Percentiles rank a stretch among this genome's conserved stretches.
Evolutionary conservation across 805 yeast genomes (phyloP).

Genomic region (Starmerella kuoi): DNA sequence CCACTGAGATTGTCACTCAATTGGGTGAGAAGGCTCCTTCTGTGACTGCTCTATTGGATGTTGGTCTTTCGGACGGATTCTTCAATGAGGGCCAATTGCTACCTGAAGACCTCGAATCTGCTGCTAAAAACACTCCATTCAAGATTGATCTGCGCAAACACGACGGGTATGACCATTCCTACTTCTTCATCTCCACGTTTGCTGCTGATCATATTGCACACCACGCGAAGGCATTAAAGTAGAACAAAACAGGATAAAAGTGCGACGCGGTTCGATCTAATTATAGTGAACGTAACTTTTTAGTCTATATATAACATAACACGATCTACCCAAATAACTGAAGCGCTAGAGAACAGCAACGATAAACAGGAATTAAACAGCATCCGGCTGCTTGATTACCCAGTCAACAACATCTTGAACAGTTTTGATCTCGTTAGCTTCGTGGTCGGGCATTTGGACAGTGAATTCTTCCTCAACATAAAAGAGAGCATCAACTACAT

Average conservation of each 20-base stretch:
- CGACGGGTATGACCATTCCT: constrained; percentile 84
- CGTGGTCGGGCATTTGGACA: constrained; percentile 37
- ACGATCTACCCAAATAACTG: too few relatives aligned
- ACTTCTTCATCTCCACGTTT: constrained; percentile 71
- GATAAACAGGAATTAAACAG: too few relatives aligned
- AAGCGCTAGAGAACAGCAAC: too few relatives aligned
- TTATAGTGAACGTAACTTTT: too few relatives aligned
- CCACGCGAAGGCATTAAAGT: constrained; percentile 65
- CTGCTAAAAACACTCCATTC: constrained; percentile 45
- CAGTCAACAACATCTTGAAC: constrained; percentile 86
- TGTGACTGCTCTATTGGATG: constrained; percentile 44
- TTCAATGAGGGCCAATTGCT: constrained; percentile 50
- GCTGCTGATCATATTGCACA: constrained; percentile 73
- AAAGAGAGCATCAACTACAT: constrained; percentile 87
- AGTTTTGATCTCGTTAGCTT: constrained; percentile 82
- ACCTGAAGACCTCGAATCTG: constrained; percentile 61
- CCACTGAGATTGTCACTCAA: constrained; percentile 54
- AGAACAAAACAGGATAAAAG: too few relatives aligned
- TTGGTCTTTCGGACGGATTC: constrained; percentile 71
- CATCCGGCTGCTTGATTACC: constrained; percentile 45
- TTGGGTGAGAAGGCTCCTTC: constrained; percentile 37
- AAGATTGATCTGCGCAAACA: constrained; percentile 48
- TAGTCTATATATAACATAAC: too few relatives aligned
- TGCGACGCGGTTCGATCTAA: too few relatives aligned
- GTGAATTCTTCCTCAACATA: constrained; percentile 83